Percentiles rank a stretch among this genome's conserved stretches.
phyloP scores from a whole-genome alignment of 2,329 filamentous ascomycete genomes.

The Paraphoma chrysanthemicola region DNA sequence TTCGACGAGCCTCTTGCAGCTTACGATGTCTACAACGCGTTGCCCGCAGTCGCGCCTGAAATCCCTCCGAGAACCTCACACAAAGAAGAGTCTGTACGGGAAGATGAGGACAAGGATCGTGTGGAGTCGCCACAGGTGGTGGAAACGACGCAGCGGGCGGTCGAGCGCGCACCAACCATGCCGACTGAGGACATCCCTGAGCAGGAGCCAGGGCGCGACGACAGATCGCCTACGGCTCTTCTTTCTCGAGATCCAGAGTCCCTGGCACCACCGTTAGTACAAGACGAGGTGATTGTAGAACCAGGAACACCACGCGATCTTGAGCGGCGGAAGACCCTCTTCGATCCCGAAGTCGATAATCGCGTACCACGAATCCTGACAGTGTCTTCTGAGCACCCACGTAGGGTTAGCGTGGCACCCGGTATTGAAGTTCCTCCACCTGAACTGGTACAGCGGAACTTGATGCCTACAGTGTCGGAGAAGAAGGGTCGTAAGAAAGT shows the following conservation, averaged over 20 bases:
- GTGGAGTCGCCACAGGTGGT: too few relatives aligned
- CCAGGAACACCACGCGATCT: background rate
- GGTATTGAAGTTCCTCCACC: slow-evolving; percentile 19
- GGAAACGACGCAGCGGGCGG: too few relatives aligned
- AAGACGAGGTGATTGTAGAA: background rate
- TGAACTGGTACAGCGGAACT: slow-evolving; percentile 1
- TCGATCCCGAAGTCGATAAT: slow-evolving; percentile 1
- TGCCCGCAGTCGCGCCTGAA: too few relatives aligned
- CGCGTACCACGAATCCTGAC: slow-evolving; percentile 9
- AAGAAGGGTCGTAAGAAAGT: slow-evolving; percentile 15
- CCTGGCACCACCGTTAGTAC: background rate
- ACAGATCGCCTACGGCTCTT: too few relatives aligned
- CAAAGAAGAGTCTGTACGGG: too few relatives aligned
- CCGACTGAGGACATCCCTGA: too few relatives aligned
- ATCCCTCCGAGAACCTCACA: too few relatives aligned
- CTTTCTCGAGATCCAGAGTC: background rate
- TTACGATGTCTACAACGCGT: too few relatives aligned
- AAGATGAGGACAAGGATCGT: too few relatives aligned
- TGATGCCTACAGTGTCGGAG: slow-evolving; percentile 2
- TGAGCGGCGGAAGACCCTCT: background rate
- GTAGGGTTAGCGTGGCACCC: slow-evolving; percentile 20
- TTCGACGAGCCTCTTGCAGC: too few relatives aligned
- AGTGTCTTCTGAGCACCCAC: slow-evolving; percentile 5
- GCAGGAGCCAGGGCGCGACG: too few relatives aligned
- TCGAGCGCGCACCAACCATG: too few relatives aligned